phyloP scores from a whole-genome alignment of 768 basidiomycete genomes.

The Amanita phalloides region DNA sequence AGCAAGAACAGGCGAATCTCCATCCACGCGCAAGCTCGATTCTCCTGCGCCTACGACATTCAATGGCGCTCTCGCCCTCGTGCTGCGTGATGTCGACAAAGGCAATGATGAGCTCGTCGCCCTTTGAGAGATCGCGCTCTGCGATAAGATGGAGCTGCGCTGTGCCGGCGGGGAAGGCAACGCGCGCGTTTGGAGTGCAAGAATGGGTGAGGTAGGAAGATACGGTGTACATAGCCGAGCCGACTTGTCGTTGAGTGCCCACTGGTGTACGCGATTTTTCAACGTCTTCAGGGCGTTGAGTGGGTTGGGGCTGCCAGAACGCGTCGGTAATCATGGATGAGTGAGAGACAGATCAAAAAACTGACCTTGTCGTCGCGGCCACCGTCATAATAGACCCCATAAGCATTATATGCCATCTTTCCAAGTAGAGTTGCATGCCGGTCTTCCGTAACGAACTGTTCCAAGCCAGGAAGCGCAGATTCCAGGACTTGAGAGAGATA shows the following conservation, averaged over 20 bases:
- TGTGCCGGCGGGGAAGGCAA: slow-evolving; percentile 56
- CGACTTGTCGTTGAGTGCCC: slow-evolving; percentile 68
- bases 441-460: slow-evolving; percentile 58
- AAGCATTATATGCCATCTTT: slow-evolving; percentile 69
- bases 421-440: slow-evolving; percentile 50
- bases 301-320: slow-evolving; percentile 34
- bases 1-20: slow-evolving; percentile 70
- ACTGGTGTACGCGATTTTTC: slow-evolving; percentile 70
- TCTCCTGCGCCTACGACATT: slow-evolving; percentile 55
- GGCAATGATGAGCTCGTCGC: slow-evolving; percentile 67
- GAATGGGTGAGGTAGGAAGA: slow-evolving; percentile 75
- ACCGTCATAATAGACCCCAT: slow-evolving; percentile 56
- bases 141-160: slow-evolving; percentile 65
- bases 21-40: slow-evolving; percentile 73
- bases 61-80: slow-evolving; percentile 37
- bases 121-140: slow-evolving; percentile 52
- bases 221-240: slow-evolving; percentile 63
- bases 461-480: slow-evolving; percentile 58
- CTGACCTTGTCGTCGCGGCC: slow-evolving; percentile 66
- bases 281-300: slow-evolving; percentile 52
- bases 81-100: slow-evolving; percentile 61
- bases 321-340: not conserved
- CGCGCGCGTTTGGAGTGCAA: slow-evolving; percentile 56
- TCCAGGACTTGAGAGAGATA: slow-evolving; percentile 45
- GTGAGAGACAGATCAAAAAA: slow-evolving; percentile 2